Base-by-base conservation (phyloP, 495 filamentous ascomycete species). In the Durotheca rogersii region DNA sequence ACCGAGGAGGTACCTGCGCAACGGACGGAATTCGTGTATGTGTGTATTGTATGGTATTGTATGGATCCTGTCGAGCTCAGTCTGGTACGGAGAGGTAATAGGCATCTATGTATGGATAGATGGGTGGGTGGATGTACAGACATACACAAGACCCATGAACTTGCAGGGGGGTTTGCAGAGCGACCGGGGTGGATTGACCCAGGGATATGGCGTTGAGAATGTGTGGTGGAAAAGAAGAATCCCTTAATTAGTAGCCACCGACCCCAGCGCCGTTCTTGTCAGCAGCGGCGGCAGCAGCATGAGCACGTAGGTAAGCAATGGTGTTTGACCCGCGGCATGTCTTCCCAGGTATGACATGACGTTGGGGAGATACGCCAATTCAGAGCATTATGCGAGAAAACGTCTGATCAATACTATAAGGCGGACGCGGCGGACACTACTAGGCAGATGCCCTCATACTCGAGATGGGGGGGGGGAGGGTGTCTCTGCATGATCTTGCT, bases 151-250 rank as follows among this genome's bases (percentile, higher is more conserved):
- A 53, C 40, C 45, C 45, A 42, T 50, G 45, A 27, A 49, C 39
- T 45, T 53, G 36, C 55, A 58, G 49, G 23, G 45, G 41, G 41
- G 35, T 31, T 53, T 5, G 45, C 37, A 43, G 50, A 41, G 38
- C 17, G 50, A 53, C 50, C 56, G 54, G 56, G 56, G 40, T 58
- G 30, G 12, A 17, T 18, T 14, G 49, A 58, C 55, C 55, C 55
- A 58, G 53, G 55, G 49, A 37, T 49, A 58, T 53, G 55, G 55
- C 33, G 35, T 58, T 44, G 49, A 49, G 15, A 41, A 35, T 38
- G 45, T 58, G 45, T 58, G 49, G 49, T 45, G 49, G 44, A 48
- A 31, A 48, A 53, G 46, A n/a, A n/a, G n/a, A n/a, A 50, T 53
- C 55, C 49, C 48, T 58, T 52, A 52, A 53, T 51, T 53, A 38